Evolutionary conservation across 2,329 filamentous ascomycete genomes (phyloP), one percentile per base, ranked within the genome.

Genomic region (Botrytis aclada): DNA sequence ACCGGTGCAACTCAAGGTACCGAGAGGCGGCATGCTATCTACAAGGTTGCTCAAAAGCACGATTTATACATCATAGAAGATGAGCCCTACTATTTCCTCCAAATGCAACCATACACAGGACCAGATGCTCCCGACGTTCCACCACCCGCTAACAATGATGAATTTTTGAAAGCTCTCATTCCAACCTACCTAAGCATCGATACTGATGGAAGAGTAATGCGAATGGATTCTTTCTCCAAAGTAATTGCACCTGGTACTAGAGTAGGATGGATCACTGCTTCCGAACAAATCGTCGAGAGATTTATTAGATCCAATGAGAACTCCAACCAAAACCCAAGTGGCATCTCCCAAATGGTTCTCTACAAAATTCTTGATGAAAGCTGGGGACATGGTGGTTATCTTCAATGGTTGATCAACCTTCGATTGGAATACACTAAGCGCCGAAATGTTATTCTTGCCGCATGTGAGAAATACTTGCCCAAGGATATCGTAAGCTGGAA

Each of bases 181-280:
- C 94, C 94, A 0, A 92, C 92, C 3, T 89, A 92, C 72, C 86
- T 97, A 45, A 93, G 89, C 82, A 86, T 98, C 78, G 95, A 98
- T 80, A 86, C 88, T 1, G 94, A 97, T 81, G 95, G 95, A 12
- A 92, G 95, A 74, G 95, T 98, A 51, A 86, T 97, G 84, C 92
- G 95, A 51, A 88, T 98, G 83, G 95, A 98, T 81, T 97, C 94
- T 0, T 97, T 98, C 83, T 97, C 93, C 79, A 98, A 98, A 84
- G 93, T 97, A 1, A 86, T 97, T 45, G 88, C 94, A 0, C 95
- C 95, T 0, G 95, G 95, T 14, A 90, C 92, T 22, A 89, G 95
- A 62, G 83, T 92, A 58, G 95, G 95, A 60, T 99, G 96, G 95
- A 88, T 98, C 73, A 97, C 95, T 0, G 95, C 90, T 0, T 93